Percentiles rank a stretch among this genome's conserved stretches.
These are phyloP conservation scores for Trypanosoma melophagium DNA, from an alignment of 208 protist species.

Conservation along the genomic window DNA sequence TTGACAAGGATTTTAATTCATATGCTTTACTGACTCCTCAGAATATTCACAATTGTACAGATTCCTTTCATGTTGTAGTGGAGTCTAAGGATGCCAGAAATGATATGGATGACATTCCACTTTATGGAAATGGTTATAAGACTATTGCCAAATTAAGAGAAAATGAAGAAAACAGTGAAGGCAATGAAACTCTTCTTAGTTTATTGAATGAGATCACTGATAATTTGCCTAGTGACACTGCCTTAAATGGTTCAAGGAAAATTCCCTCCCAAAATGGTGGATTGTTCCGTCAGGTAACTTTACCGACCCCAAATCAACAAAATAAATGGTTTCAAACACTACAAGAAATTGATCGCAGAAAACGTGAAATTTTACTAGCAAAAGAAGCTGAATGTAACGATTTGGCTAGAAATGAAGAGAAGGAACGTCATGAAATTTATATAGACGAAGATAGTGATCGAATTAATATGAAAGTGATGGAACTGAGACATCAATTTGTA, in stretches of 20 bases:
- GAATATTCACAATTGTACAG: constrained; percentile 5
- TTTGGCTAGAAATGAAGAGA: not conserved
- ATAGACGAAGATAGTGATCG: not conserved
- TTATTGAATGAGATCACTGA: too few relatives aligned
- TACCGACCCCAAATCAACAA: not conserved
- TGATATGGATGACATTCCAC: too few relatives aligned
- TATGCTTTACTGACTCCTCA: constrained; percentile 22
- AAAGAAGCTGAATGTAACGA: not conserved
- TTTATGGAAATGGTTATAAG: too few relatives aligned
- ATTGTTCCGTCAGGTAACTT: not conserved
- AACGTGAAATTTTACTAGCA: not conserved
- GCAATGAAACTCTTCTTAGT: too few relatives aligned
- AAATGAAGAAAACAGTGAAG: too few relatives aligned
- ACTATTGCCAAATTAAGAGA: too few relatives aligned
- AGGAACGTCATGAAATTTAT: not conserved
- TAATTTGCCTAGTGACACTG: too few relatives aligned
- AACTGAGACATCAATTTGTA: not conserved
- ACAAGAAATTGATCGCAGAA: not conserved
- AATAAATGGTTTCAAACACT: not conserved
- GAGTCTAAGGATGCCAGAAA: too few relatives aligned
- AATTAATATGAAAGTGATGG: not conserved
- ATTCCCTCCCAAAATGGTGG: too few relatives aligned
- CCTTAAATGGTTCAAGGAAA: too few relatives aligned
- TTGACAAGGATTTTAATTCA: constrained; percentile 16
- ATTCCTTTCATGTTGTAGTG: constrained; percentile 14